Conservation (phyloP, 2,329 filamentous ascomycete genomes). For the Nannizzia gypsea region DNA sequence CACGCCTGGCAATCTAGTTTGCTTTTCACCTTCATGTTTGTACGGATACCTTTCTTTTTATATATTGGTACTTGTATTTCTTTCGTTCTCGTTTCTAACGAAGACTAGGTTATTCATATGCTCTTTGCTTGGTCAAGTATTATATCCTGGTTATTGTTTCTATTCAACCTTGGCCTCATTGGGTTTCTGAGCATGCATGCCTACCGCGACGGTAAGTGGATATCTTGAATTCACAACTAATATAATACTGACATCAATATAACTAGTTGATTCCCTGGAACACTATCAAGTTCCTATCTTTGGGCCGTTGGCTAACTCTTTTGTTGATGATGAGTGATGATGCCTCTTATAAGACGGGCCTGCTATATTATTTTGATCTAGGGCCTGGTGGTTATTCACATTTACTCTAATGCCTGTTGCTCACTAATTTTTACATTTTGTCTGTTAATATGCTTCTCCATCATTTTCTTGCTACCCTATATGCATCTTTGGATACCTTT, state of each 20-base stretch:
- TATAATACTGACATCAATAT: neutral
- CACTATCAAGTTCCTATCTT: slow-evolving; percentile 81
- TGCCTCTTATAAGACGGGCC: neutral
- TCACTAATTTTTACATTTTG: neutral
- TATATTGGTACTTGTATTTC: neutral
- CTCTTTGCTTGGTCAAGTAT: slow-evolving; percentile 75
- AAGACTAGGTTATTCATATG: slow-evolving; percentile 62
- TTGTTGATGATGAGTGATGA: slow-evolving; percentile 71
- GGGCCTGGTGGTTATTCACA: neutral
- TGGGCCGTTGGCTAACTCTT: slow-evolving; percentile 71
- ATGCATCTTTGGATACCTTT: neutral
- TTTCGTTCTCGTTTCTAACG: neutral
- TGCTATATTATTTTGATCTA: neutral
- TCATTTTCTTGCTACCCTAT: neutral
- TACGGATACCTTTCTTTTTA: slow-evolving; percentile 22
- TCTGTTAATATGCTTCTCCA: neutral
- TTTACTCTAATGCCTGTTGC: neutral
- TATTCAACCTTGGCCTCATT: slow-evolving; percentile 64
- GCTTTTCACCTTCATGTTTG: slow-evolving; percentile 59
- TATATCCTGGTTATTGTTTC: slow-evolving; percentile 71
- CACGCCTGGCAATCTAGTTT: slow-evolving; percentile 92
- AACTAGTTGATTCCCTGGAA: slow-evolving; percentile 51
- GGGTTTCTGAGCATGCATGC: slow-evolving; percentile 64
- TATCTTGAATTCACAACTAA: slow-evolving; percentile 23
- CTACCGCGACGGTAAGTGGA: slow-evolving; percentile 62